A percentile compares a stretch with the other conserved stretches of the same genome.
phyloP scores from a whole-genome alignment of 1,284 basidiomycete genomes.

The Phylloboletellus chloephorus region DNA sequence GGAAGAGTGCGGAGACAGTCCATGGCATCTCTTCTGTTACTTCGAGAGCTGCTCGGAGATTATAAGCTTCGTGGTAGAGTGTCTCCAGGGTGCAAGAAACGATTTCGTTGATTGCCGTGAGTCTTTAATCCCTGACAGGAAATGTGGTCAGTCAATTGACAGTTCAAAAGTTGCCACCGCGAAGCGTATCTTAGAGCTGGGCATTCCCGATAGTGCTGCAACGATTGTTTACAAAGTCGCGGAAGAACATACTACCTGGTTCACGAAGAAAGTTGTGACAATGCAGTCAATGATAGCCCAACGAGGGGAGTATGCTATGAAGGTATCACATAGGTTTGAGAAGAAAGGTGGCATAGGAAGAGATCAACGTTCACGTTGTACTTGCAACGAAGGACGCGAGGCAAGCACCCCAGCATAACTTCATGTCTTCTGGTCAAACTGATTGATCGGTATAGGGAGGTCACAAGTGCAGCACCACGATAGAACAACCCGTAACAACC shows the following conservation, averaged over 20 bases:
- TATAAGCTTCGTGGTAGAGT: neutral
- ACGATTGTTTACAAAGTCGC: neutral
- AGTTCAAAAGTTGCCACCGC: neutral
- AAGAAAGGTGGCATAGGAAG: neutral
- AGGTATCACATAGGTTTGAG: neutral
- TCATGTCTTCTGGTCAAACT: neutral
- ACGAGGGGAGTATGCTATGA: neutral
- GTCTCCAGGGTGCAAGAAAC: neutral
- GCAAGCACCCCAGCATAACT: neutral
- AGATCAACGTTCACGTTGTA: neutral
- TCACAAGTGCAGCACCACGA: neutral
- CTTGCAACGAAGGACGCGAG: neutral
- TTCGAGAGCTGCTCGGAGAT: conserved; percentile 5
- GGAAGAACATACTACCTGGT: neutral
- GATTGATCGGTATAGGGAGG: neutral
- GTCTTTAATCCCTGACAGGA: neutral
- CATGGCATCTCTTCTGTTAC: conserved; percentile 1
- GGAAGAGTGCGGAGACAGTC: neutral
- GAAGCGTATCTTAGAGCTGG: neutral
- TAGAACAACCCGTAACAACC: neutral
- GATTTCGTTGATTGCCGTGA: neutral
- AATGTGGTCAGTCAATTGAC: neutral
- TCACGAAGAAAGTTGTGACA: neutral
- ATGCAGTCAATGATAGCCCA: neutral
- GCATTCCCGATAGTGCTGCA: neutral